Base-by-base conservation (phyloP, 225 moss, liverwort and hornwort species). In the Neckera pumila region DNA sequence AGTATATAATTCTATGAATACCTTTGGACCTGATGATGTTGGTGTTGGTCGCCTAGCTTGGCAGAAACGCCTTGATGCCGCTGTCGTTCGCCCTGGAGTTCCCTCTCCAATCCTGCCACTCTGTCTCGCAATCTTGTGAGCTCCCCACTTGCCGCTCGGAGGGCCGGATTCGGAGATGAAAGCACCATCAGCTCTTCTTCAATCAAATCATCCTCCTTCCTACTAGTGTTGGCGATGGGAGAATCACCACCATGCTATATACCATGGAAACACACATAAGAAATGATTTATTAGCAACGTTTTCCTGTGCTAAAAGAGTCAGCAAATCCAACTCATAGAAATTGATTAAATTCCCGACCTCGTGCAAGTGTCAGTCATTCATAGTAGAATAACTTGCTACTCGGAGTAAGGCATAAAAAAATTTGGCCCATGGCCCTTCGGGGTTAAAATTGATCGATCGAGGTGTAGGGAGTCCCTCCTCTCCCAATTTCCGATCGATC, bases 151-250 rank as follows among this genome's bases (percentile, higher is more conserved):
- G 95, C 95, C 61, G 92, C 95, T 90, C 92, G 91, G 56, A 95
- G 91, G 38, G 92, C 91, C 75, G 93, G 93, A 80, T 93, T 94
- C 74, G 92, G 88, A 53, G 95, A 95, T 77, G 95, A 94, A 38
- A 95, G 90, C 69, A 85, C 92, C 92, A 95, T 93, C 38, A 95
- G 91, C 90, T 95, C 95, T 86, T 95, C 95, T 87, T 95, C 95
- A 53, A 95, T 90, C 89, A 94, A 81, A 69, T 94, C 95, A 69
- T 95, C 95, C 79, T 95, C 95, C 85, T 92, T 93, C 87, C 88
- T 88, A 27, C n/a, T 85, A 6, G 64, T 71, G 42, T 81, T 81
- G 51, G 65, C 78, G 51, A 88, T 61, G 74, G 87, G 91, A 84
- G 94, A 88, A 51, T 91, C 90, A 58, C 86, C 91, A 61, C 89